Evolutionary conservation across 192 early-diverging fungal species (phyloP).

Genomic region (Coemansia reversa): DNA sequence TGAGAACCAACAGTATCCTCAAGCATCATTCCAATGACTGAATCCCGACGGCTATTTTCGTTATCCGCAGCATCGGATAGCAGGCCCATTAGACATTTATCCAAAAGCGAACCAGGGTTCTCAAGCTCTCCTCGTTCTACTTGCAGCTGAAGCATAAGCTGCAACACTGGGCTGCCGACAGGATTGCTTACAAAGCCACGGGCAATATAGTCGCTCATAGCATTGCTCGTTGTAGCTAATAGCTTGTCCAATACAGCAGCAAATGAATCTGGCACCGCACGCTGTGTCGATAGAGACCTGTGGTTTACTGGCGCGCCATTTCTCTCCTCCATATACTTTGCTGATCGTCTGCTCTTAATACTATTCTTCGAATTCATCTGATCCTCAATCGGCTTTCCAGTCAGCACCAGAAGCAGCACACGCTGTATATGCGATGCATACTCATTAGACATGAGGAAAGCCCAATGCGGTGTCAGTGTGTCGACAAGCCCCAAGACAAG

Average conservation of each 20-base stretch:
- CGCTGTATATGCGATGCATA: slow-evolving; percentile 78
- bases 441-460: slow-evolving; percentile 65
- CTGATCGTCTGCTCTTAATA: slow-evolving; percentile 75
- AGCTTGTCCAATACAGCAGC: slow-evolving; percentile 57
- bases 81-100: slow-evolving; percentile 58
- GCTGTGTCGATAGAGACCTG: not conserved
- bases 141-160: slow-evolving; percentile 53
- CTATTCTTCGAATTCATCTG: slow-evolving; percentile 54
- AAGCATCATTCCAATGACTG: slow-evolving; percentile 61
- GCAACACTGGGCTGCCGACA: slow-evolving; percentile 79
- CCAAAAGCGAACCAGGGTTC: slow-evolving; percentile 50
- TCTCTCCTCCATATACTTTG: slow-evolving; percentile 57
- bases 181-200: slow-evolving; percentile 62
- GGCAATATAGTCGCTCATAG: slow-evolving; percentile 54
- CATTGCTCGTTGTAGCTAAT: slow-evolving; percentile 53
- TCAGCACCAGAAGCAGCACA: slow-evolving; percentile 65
- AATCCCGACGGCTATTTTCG: slow-evolving; percentile 52
- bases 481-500: slow-evolving; percentile 63
- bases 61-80: slow-evolving; percentile 49
- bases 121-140: slow-evolving; percentile 15
- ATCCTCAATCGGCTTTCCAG: slow-evolving; percentile 59
- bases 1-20: slow-evolving; percentile 76
- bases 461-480: slow-evolving; percentile 53
- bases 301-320: slow-evolving; percentile 15
- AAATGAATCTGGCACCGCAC: slow-evolving; percentile 66